Evolutionary conservation across 2,329 filamentous ascomycete species (phyloP).

Genomic region (Bipolaris cookei): DNA sequence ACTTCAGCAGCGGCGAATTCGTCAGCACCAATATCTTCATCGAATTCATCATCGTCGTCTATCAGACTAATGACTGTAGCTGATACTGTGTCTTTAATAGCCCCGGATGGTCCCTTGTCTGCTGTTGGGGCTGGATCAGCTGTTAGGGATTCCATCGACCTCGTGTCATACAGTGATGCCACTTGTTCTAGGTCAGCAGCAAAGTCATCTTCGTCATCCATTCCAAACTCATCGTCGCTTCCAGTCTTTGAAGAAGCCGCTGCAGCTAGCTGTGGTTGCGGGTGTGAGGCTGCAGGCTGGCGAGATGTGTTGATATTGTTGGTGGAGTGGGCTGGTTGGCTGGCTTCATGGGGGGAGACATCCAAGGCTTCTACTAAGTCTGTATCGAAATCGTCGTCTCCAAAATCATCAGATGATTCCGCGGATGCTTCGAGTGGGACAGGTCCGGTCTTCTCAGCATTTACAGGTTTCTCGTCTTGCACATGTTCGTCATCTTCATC

Average conservation of each 20-base stretch:
- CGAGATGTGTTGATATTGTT: constrained; percentile 12
- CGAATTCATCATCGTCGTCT: constrained; percentile 66
- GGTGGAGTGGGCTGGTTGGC: constrained; percentile 12
- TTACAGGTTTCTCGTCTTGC: constrained; percentile 8
- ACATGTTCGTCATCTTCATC: constrained; percentile 11
- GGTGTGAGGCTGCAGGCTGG: constrained; percentile 11
- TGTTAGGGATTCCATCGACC: constrained; percentile 33
- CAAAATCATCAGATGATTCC: constrained; percentile 46
- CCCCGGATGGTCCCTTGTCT: not conserved
- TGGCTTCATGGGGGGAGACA: constrained; percentile 19
- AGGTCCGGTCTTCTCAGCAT: not conserved
- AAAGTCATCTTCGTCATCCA: constrained; percentile 58
- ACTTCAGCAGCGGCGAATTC: constrained; percentile 69
- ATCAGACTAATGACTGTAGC: constrained; percentile 33
- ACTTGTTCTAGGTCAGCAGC: constrained; percentile 65
- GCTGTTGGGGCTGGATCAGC: constrained; percentile 3
- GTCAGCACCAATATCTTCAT: constrained; percentile 75
- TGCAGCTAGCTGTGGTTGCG: constrained; percentile 2
- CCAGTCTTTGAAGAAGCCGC: constrained; percentile 23
- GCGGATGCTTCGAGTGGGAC: constrained; percentile 17
- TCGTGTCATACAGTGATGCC: constrained; percentile 61
- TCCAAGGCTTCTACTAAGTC: constrained; percentile 45
- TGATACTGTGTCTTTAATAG: constrained; percentile 10
- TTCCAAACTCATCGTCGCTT: constrained; percentile 55
- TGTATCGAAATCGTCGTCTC: constrained; percentile 44